Conservation (phyloP, 2,329 filamentous ascomycete species). For the Zymoseptoria tritici region DNA sequence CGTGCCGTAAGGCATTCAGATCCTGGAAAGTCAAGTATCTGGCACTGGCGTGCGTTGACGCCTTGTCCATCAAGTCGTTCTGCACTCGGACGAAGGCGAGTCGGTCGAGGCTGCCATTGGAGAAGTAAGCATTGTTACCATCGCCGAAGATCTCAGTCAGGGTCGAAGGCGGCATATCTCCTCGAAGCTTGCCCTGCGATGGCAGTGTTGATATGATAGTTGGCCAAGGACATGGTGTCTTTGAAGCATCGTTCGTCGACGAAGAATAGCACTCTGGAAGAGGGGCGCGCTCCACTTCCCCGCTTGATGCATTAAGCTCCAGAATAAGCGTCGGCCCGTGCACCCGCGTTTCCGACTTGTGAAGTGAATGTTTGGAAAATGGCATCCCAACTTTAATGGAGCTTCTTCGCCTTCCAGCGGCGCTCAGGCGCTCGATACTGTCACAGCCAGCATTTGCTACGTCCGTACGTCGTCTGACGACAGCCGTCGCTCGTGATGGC, state of each 20-base stretch:
- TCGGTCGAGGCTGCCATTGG: constrained; percentile 13
- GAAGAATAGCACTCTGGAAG: neutral
- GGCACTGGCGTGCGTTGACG: constrained; percentile 14
- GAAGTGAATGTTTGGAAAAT: neutral
- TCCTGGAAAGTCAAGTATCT: constrained; percentile 16
- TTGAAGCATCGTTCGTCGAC: neutral
- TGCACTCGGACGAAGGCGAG: constrained; percentile 15
- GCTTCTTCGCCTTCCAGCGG: constrained; percentile 21
- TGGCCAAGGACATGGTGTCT: neutral
- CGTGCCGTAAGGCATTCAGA: constrained; percentile 13
- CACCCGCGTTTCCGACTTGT: neutral
- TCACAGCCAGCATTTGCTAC: neutral
- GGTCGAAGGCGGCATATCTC: constrained; percentile 9
- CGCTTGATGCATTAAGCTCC: neutral
- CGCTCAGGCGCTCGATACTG: constrained; percentile 16
- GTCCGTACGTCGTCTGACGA: neutral
- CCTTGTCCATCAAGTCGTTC: constrained; percentile 14
- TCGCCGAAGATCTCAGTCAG: constrained; percentile 14
- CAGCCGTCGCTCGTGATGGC: constrained; percentile 4
- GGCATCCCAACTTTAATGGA: constrained; percentile 15
- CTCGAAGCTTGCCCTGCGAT: neutral
- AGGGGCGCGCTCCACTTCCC: neutral
- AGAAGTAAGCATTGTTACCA: constrained; percentile 18
- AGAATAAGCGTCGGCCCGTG: neutral
- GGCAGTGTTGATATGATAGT: neutral